Evolutionary conservation across 345 rosid genomes (phyloP).

Genomic region (Brassica rapa): DNA sequence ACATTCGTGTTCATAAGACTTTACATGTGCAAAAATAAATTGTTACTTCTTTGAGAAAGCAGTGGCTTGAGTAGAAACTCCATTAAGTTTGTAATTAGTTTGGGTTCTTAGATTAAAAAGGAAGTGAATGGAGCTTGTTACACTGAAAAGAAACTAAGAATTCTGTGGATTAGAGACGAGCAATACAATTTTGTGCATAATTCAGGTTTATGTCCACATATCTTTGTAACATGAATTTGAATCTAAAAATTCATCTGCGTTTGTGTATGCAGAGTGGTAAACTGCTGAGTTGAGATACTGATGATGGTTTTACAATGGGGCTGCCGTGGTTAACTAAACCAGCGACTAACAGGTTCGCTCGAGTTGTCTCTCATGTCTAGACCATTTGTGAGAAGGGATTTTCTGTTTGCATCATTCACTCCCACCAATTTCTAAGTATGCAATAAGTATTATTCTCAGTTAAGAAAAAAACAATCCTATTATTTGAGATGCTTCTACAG

Average conservation of each 20-base stretch:
- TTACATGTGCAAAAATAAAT: neutral
- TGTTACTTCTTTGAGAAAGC: neutral
- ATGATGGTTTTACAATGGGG: neutral
- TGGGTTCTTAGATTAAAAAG: neutral
- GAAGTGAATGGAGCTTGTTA: neutral
- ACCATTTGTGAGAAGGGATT: conserved; percentile 4
- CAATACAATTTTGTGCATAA: neutral
- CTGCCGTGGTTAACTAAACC: conserved; percentile 66
- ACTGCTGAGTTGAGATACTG: neutral
- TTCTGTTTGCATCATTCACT: neutral
- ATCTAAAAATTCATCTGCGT: neutral
- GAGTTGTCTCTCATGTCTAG: conserved; percentile 1
- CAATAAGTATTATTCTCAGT: conserved; percentile 24
- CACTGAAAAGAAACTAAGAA: neutral
- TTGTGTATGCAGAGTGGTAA: neutral
- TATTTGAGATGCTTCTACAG: neutral
- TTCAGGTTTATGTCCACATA: neutral
- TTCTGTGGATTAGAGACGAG: neutral
- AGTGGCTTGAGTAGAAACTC: neutral
- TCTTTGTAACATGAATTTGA: neutral
- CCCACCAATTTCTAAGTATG: conserved; percentile 49
- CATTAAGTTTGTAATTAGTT: neutral
- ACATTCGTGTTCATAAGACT: neutral
- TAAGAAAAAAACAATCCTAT: neutral
- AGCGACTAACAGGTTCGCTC: conserved; percentile 43